phyloP scores from a whole-genome alignment of 257 asterid species.

The Prunella vulgaris region DNA sequence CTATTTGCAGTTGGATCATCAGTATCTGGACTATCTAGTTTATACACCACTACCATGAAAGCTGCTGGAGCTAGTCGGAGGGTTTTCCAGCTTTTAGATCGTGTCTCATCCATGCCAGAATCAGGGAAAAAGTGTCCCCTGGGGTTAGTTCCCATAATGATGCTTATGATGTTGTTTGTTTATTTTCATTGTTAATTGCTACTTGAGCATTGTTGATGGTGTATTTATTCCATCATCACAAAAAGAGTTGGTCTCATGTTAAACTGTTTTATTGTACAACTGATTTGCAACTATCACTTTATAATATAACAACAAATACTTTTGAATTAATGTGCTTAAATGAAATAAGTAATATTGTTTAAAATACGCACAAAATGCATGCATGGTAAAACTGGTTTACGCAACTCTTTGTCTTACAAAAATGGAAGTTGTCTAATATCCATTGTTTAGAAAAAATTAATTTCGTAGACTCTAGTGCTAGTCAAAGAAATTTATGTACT shows the following conservation, averaged over 20 bases:
- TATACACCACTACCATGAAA: conserved; percentile 75
- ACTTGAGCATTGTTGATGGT: not conserved
- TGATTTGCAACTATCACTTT: too few species aligned
- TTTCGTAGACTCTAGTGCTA: not conserved
- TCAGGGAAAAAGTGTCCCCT: conserved; percentile 65
- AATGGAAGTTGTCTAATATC: not conserved
- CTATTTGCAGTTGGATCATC: conserved; percentile 70
- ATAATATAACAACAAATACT: too few species aligned
- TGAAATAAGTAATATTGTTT: too few species aligned
- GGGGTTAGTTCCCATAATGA: conserved; percentile 45
- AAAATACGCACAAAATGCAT: too few species aligned
- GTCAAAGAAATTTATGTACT: not conserved
- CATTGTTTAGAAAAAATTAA: not conserved
- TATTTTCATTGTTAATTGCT: not conserved
- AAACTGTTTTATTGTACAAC: too few species aligned
- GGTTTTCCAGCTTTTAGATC: conserved; percentile 79
- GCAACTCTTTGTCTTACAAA: too few species aligned
- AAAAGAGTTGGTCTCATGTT: too few species aligned
- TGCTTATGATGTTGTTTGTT: not conserved
- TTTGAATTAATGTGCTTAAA: too few species aligned
- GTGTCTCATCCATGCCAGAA: conserved; percentile 62
- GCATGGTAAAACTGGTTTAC: too few species aligned
- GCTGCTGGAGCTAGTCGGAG: conserved; percentile 96
- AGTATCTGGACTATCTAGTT: conserved; percentile 60
- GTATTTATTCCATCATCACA: not conserved